Percentiles rank a stretch among this genome's conserved stretches.
Conservation (phyloP, 2,329 filamentous ascomycete genomes). For the Hypomyces perniciosus region DNA sequence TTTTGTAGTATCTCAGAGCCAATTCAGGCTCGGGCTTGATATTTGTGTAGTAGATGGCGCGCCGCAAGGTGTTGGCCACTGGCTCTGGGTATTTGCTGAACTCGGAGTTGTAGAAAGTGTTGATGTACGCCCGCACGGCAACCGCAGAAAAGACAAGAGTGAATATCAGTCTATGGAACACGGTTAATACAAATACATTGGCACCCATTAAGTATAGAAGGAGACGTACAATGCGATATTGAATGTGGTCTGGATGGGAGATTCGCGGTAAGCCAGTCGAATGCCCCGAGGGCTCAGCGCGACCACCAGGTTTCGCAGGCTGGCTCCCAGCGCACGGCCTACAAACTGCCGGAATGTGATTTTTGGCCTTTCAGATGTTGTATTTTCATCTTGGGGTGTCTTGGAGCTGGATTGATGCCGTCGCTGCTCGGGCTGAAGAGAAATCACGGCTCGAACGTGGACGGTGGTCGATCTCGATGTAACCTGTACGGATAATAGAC, state of each 20-base stretch:
- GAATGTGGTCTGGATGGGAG: constrained; percentile 25
- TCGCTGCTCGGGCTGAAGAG: constrained; percentile 22
- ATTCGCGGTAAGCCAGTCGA: constrained; percentile 28
- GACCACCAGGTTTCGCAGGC: constrained; percentile 29
- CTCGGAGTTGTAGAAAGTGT: constrained; percentile 49
- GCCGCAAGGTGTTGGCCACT: constrained; percentile 71
- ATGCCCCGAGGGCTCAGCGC: constrained; percentile 32
- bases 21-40: constrained; percentile 66
- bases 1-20: constrained; percentile 77
- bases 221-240: constrained; percentile 26
- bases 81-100: constrained; percentile 59
- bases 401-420: constrained; percentile 23
- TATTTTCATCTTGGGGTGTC: constrained; percentile 10
- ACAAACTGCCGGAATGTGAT: constrained; percentile 28
- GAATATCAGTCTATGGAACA: constrained; percentile 22
- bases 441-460: constrained; percentile 25
- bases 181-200: neutral
- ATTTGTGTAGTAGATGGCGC: constrained; percentile 82
- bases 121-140: constrained; percentile 41
- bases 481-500: constrained; percentile 29
- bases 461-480: constrained; percentile 23
- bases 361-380: constrained; percentile 21
- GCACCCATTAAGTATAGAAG: neutral
- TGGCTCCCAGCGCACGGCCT: constrained; percentile 26
- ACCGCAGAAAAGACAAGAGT: constrained; percentile 25